Conservation (phyloP, 202 grass and related monocot genomes). For the Carex sylvatica region DNA sequence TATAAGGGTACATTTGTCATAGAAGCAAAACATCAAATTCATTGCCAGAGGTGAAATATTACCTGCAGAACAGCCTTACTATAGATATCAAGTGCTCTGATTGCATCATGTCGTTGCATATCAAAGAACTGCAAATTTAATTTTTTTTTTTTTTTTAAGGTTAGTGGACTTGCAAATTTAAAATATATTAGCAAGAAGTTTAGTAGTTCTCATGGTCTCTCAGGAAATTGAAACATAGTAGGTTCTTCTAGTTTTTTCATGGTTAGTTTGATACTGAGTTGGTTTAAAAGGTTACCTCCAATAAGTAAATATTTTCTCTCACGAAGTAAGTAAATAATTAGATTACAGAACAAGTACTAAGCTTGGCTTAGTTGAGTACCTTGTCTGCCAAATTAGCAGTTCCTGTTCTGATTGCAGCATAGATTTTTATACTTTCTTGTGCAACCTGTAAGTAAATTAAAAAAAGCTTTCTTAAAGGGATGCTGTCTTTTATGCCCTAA, state of each 20-base stretch:
- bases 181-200: conserved; percentile 7
- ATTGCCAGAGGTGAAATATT: background rate
- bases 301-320: background rate
- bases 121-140: conserved; percentile 42
- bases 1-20: background rate
- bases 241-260: background rate
- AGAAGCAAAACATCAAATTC: background rate
- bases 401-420: conserved; percentile 35
- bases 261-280: background rate
- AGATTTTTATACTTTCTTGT: conserved; percentile 39
- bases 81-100: conserved; percentile 46
- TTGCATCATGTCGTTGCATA: conserved; percentile 41
- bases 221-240: background rate
- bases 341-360: conserved; percentile 8
- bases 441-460: conserved; percentile 29
- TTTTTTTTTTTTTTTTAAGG: too few relatives aligned
- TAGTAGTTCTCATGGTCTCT: background rate
- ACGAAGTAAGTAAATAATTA: background rate
- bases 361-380: conserved; percentile 5
- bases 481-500: background rate
- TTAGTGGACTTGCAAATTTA: background rate
- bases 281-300: background rate
- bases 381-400: conserved; percentile 40
- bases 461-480: background rate
- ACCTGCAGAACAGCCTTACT: conserved; percentile 39